phyloP scores from a whole-genome alignment of 257 asterid genomes.

The Nicotiana undulata region DNA sequence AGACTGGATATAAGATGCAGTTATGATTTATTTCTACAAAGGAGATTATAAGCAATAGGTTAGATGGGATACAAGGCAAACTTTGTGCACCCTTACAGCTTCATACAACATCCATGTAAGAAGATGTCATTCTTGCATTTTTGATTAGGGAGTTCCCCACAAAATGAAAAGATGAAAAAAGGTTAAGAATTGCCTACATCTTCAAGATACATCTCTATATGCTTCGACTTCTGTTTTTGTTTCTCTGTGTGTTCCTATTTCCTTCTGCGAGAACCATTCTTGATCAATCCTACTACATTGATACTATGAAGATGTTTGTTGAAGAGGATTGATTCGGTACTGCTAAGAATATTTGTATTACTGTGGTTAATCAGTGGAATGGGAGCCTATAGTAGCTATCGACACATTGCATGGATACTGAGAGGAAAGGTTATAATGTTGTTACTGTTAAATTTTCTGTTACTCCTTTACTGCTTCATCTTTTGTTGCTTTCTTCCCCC shows the following conservation, averaged over 20 bases:
- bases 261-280: not conserved
- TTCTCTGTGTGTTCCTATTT: not conserved
- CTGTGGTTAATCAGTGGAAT: not conserved
- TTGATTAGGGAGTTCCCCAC: not conserved
- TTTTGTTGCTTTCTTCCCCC: not conserved
- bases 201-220: not conserved
- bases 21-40: not conserved
- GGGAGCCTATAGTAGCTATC: not conserved
- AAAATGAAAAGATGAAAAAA: not conserved
- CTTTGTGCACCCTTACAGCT: not conserved
- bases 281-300: not conserved
- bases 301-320: not conserved
- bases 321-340: not conserved
- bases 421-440: not conserved
- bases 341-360: not conserved
- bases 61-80: not conserved
- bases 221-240: not conserved
- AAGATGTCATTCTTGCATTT: not conserved
- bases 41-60: not conserved
- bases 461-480: not conserved
- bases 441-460: not conserved
- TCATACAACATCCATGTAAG: not conserved
- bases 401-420: not conserved
- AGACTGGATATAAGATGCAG: not conserved
- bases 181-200: not conserved